Evolutionary conservation across 345 rosid species (phyloP), one percentile per base, ranked within the genome.

Genomic region (Bruguiera gymnorhiza): DNA sequence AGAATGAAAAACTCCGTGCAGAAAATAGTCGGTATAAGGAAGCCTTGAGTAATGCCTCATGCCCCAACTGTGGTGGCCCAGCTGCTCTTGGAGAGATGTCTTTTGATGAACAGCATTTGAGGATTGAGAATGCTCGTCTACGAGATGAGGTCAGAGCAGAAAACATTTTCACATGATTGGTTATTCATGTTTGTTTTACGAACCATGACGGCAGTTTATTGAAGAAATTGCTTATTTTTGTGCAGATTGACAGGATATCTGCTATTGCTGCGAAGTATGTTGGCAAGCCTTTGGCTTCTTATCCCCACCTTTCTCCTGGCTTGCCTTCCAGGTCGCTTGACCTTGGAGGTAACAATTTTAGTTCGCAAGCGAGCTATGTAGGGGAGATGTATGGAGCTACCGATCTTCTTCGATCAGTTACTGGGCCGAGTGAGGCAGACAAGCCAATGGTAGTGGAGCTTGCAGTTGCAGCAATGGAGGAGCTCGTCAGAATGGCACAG

Each of bases 391-490:
- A 78, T 65, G 95, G 88, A 51, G 81, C 87, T 36, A 71, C 79
- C 10, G 95, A 85, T 48, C 82, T 86, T 72, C 62, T 84, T 18
- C 80, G 94, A 71, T 74, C 90, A 54, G 77, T 87, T 21, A 59
- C 89, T 0, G 83, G 86, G 30, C 88, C 94, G 64, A 77, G 82
- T 0, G 96, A 89, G 66, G 89, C 95, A 6, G 97, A 94, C 65
- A 91, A 91, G 84, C 95, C 95, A 0, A 78, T 88, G 86, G 86
- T 91, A 29, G 83, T 94, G 9, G 97, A 91, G 83, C 86, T 91
- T 30, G 98, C 97, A 0, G 93, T 91, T 60, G 93, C 95, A 2
- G 98, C 97, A 21, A 91, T 94, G 98, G 98, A 94, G 71, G 98
- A 94, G 70, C 86, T 94, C 20, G 74, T 88, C 70, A 87, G 89